These are phyloP conservation scores for Beauveria bassiana DNA, from an alignment of 2,329 filamentous ascomycete genomes.

Conservation along the genomic window DNA sequence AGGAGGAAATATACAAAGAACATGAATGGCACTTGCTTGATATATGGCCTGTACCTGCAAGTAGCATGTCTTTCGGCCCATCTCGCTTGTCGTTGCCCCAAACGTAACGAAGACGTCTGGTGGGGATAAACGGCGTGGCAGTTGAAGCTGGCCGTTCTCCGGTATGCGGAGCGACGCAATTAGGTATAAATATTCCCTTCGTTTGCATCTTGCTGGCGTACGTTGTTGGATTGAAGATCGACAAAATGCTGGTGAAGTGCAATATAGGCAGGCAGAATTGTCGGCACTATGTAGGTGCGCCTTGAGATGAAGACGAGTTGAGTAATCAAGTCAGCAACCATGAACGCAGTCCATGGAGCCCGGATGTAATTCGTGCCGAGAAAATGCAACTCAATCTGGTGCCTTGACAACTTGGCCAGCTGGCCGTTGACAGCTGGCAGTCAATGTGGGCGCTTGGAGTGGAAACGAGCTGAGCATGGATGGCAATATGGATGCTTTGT, in stretches of 20 bases:
- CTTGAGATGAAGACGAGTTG: not conserved
- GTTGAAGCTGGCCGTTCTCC: not conserved
- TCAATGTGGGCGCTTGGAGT: not conserved
- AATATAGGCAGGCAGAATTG: not conserved
- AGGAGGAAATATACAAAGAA: not conserved
- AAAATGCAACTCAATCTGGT: not conserved
- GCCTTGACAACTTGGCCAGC: not conserved
- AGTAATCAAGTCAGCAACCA: not conserved
- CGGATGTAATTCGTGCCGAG: not conserved
- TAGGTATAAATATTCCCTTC: not conserved
- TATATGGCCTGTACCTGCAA: not conserved
- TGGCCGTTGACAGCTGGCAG: not conserved
- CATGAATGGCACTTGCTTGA: not conserved
- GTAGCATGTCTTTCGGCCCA: not conserved
- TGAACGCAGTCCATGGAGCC: not conserved
- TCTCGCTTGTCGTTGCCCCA: conserved; percentile 10
- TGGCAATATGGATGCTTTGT: not conserved
- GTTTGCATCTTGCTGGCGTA: not conserved
- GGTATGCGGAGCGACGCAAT: not conserved
- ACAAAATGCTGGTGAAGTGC: not conserved
- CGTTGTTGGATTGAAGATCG: no score
- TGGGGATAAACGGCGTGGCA: conserved; percentile 2
- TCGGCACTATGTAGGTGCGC: no score
- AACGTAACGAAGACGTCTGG: not conserved
- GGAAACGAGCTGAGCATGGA: not conserved